Base-by-base conservation (phyloP, 108 stramenopile species). In the Asterionellopsis glacialis region DNA sequence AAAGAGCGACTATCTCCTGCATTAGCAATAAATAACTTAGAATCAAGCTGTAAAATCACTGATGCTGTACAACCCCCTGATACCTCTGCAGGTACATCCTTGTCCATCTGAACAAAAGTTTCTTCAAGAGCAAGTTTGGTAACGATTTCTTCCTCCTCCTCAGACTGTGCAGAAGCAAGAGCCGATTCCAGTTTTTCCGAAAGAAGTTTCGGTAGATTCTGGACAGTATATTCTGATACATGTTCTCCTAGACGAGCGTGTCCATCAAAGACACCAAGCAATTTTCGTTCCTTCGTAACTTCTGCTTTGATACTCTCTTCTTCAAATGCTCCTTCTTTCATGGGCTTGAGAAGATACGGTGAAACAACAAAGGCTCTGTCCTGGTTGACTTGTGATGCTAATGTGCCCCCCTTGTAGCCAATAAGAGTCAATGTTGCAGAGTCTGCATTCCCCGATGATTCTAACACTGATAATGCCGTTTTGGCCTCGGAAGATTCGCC, bases 191-290 rank as follows among this genome's bases (percentile, higher is more conserved):
- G 56, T 57, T 84, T 87, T 27, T 44, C 51, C 7, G 79, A 70
- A 54, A 93, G 61, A 5, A 81, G 45, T 33, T 63, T 59, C 22
- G 88, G 88, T n/a, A 93, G 48, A 24, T 72, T 60, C 18, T 69
- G 69, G 11, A 74, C 76, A 9, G 83, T 73, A 65, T 84, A 83
- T 67, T 85, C 73, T 0, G 82, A 83, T 1, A 88, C 86, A n/a
- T 51, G 55, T 63, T 93, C 88, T 42, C 92, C 92, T 19, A 47
- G 55, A 26, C 54, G 51, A 11, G 83, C 92, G 62, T 93, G 92
- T 3, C 92, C 92, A 74, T 93, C 92, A 73, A 90, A 93, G 22
- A 84, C 81, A 11, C 87, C 88, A 43, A 93, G 41, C 38, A 93
- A 64, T 64, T 76, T 68, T 16, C 48, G 26, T 44, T 13, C 33